These are phyloP conservation scores for Cryptosporidium ryanae DNA, from an alignment of 169 alveolate species.

Conservation along the genomic window DNA sequence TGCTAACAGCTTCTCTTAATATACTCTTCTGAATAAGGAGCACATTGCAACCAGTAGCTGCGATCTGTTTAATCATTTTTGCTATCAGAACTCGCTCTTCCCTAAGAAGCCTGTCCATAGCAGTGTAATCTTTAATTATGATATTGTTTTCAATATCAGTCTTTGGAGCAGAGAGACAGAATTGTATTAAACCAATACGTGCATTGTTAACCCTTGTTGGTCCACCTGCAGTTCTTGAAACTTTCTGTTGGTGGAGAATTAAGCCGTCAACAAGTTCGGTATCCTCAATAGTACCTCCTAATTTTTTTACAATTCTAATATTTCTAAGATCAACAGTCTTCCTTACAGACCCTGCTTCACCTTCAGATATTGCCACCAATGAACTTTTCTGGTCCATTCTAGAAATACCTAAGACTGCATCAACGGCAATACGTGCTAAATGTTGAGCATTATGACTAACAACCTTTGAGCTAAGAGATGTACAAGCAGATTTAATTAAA, in stretches of 20 bases:
- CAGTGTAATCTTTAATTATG: conserved; percentile 93
- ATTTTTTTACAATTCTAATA: conserved; percentile 90
- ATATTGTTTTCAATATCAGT: conserved; percentile 99
- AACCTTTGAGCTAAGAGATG: conserved; percentile 97
- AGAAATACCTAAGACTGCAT: conserved; percentile 92
- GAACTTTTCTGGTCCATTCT: conserved; percentile 25
- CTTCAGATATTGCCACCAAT: conserved; percentile 60
- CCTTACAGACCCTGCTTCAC: conserved; percentile 2
- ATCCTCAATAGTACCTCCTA: conserved; percentile 99
- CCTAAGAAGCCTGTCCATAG: conserved; percentile 96
- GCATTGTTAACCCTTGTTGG: conserved; percentile 94
- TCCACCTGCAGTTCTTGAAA: conserved; percentile 96
- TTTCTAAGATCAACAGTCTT: conserved; percentile 90
- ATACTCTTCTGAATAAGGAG: conserved; percentile 97
- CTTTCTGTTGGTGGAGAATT: conserved; percentile 94
- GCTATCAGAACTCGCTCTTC: conserved; percentile 97
- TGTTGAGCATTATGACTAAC: conserved; percentile 95
- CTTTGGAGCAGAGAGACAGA: conserved; percentile 98
- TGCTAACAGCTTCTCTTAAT: conserved; percentile 97
- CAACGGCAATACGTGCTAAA: conserved; percentile 99
- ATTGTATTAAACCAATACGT: conserved; percentile 97
- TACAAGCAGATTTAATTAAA: conserved; percentile 93
- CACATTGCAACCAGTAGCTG: conserved; percentile 98
- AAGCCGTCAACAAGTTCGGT: conserved; percentile 98
- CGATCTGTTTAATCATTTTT: conserved; percentile 96